Evolutionary conservation across 345 rosid genomes (phyloP).

Genomic region (Alliaria petiolata): DNA sequence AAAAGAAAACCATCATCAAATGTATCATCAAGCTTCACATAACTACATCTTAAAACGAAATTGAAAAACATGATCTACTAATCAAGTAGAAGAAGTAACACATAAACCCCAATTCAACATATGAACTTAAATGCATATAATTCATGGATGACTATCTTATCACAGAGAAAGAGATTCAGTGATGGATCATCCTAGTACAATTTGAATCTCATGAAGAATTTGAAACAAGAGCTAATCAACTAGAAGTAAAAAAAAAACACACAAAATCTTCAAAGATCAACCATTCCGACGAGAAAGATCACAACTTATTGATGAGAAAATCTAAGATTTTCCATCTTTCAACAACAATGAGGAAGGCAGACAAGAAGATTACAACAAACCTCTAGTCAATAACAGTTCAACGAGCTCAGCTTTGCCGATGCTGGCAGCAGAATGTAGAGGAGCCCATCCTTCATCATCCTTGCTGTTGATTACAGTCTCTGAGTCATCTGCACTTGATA

Average conservation of each 20-base stretch:
- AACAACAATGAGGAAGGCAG: neutral
- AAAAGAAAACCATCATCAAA: neutral
- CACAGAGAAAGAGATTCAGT: no score
- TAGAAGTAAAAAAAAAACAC: neutral
- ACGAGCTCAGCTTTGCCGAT: slow-evolving; percentile 55
- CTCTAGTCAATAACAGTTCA: neutral
- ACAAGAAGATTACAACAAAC: slow-evolving; percentile 30
- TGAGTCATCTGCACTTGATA: slow-evolving; percentile 49
- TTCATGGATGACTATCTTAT: no score
- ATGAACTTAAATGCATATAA: no score
- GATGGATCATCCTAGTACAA: no score
- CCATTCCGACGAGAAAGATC: no score
- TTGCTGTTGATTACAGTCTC: slow-evolving; percentile 43
- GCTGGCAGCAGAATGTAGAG: slow-evolving; percentile 84
- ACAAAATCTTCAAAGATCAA: neutral
- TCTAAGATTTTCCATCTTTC: neutral
- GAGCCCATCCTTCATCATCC: slow-evolving; percentile 97
- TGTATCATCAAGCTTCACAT: neutral
- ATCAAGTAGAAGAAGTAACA: neutral
- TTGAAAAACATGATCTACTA: no score
- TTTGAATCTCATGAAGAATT: no score
- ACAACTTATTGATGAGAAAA: no score
- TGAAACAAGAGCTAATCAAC: no score
- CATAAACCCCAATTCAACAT: neutral
- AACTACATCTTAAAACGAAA: no score